Evolutionary conservation across 116 monocot species (phyloP).

Genomic region (Posidonia oceanica): DNA sequence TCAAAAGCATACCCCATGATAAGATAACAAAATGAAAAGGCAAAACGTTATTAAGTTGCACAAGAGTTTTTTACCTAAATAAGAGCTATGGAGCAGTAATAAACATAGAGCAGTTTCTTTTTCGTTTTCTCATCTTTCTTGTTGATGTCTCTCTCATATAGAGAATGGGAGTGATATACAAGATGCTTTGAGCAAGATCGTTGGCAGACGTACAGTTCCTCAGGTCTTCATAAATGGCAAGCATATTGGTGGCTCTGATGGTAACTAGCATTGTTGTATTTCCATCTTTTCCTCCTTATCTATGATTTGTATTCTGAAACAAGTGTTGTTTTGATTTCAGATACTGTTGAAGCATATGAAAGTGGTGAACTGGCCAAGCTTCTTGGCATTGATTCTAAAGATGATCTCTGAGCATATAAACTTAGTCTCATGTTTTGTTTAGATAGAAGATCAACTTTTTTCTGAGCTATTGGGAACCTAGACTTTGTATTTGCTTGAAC

Average conservation of each 20-base stretch:
- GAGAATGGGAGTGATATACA: constrained; percentile 91
- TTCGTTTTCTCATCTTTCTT: no score
- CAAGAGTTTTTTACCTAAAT: no score
- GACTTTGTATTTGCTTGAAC: no score
- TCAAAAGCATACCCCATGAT: no score
- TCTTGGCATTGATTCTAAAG: constrained; percentile 30
- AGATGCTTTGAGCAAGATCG: constrained; percentile 53
- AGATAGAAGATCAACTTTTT: neutral
- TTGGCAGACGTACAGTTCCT: constrained; percentile 80
- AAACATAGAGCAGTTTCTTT: no score
- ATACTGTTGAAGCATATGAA: constrained; percentile 71
- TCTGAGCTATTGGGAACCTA: no score
- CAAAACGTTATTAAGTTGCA: no score
- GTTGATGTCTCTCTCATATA: constrained; percentile 7
- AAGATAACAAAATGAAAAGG: no score
- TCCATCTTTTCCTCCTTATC: neutral
- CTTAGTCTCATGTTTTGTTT: neutral
- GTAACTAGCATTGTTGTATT: constrained; percentile 19
- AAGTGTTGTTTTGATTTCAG: constrained; percentile 22
- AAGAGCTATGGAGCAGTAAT: no score
- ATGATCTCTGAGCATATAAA: constrained; percentile 11
- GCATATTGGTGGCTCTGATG: constrained; percentile 94
- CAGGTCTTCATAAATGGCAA: constrained; percentile 93
- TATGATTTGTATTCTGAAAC: neutral
- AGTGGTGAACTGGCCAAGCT: constrained; percentile 56